A percentile compares a stretch with the other conserved stretches of the same genome.
phyloP scores from a whole-genome alignment of 148 eudicot genomes.

The Rhododendron simsii region DNA sequence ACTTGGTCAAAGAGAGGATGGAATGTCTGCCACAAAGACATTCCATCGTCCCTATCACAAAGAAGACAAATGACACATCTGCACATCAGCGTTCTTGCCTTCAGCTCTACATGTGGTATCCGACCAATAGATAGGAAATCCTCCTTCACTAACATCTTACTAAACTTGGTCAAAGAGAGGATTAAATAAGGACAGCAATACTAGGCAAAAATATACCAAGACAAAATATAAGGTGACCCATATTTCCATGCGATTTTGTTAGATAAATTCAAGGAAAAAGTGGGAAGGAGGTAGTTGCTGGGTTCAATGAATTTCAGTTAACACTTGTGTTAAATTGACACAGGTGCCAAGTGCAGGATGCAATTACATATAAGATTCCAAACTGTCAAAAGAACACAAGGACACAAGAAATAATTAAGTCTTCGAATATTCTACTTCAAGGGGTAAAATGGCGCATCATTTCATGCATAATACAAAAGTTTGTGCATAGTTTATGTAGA shows the following conservation, averaged over 20 bases:
- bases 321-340: background rate
- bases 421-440: background rate
- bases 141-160: background rate
- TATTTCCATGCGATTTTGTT: background rate
- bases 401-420: background rate
- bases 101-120: background rate
- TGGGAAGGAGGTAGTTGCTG: background rate
- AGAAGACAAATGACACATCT: background rate
- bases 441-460: background rate
- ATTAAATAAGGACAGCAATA: background rate
- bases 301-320: background rate
- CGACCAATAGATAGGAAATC: background rate
- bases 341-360: background rate
- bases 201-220: background rate
- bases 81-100: background rate
- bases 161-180: background rate
- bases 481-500: background rate
- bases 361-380: background rate
- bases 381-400: background rate
- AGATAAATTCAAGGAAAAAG: background rate
- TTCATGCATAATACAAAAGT: background rate
- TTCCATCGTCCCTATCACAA: background rate
- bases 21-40: background rate
- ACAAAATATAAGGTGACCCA: background rate
- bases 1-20: too few species aligned